Evolutionary conservation across 345 rosid genomes (phyloP), one percentile per base, ranked within the genome.

Genomic region (Euphorbia peplus): DNA sequence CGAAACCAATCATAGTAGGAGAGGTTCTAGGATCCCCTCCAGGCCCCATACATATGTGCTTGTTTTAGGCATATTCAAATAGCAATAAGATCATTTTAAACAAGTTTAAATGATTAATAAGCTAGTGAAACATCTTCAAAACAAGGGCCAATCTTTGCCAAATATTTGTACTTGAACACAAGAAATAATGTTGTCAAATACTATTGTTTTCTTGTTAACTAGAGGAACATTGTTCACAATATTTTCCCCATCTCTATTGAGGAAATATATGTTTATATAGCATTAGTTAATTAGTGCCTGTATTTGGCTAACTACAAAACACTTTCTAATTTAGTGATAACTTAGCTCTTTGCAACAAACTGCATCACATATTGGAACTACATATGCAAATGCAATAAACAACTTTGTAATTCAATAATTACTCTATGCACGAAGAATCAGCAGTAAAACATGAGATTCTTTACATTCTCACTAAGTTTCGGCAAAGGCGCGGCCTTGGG

Each of bases 391-490:
- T n/a, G 32, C 26, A 39, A 46, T 16, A 18, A 55, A 77, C 57
- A 62, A 63, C 32, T 39, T n/a, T 39, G 11, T 55, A 47, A 50
- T 50, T 64, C 15, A 70, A 64, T 39, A 74, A 50, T 26, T 25
- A 62, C 51, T 28, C 47, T 53, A 65, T 39, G 71, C 63, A 68
- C 41, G 10, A 60, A 66, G 28, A 26, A 69, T 86, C 83, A 93
- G 81, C 98, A 93, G 68, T 91, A 93, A 75, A 93, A 93, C 98
- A 93, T 93, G 24, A 93, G 92, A 53, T 88, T 88, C 83, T 83
- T 91, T 11, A 93, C 81, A 71, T 89, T 93, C 70, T 93, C 98
- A 73, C 90, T 86, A 37, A 91, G 76, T 78, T 83, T 88, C 0
- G 97, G 97, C 2, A 93, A 64, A 37, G 97, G 98, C 9, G 86